Base-by-base conservation (phyloP, 441 rosid species). In the Erodium texanum region DNA sequence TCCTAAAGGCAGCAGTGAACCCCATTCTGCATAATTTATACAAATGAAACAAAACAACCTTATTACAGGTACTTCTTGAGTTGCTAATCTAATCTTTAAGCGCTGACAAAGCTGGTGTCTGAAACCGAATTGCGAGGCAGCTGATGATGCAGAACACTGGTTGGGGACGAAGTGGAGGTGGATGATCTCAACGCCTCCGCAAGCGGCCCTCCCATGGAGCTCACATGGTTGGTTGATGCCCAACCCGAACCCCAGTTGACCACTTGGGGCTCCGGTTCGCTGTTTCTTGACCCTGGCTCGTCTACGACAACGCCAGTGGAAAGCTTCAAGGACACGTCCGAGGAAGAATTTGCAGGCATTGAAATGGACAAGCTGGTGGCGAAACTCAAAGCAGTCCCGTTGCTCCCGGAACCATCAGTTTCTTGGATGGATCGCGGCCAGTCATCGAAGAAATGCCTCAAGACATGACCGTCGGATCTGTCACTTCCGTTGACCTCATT, bases 361-460 rank as follows among this genome's bases (percentile, higher is more conserved):
- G 93, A 85, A 68, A 89, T 91, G 9, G 98, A 84, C 16, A 89
- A 90, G 73, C 81, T 18, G 23, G 72, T 76, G 1, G 29, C 29
- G 29, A 27, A 27, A 27, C 4, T 27, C 29, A 27, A 4, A 27
- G 29, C 29, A 27, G 2, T 27, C 4, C 29, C 29, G 29, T 27
- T 27, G 29, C 29, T 27, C 48, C 81, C 74, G 11, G 65, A 71
- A 73, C 61, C 81, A 62, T 81, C 87, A 1, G 85, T 38, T 18
- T 87, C 90, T 56, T 83, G 81, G 7, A 70, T 50, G 0, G 92
- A 73, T 48, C 96, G 73, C 0, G 98, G 98, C 96, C 94, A 94
- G 73, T 94, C 98, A 32, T 94, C 92, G 24, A 94, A 92, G 75
- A 94, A 94, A 65, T 76, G 96, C 75, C 99, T 79, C 66, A 92